Evolutionary conservation across 345 rosid species (phyloP).

Genomic region (Luvunga scandens): DNA sequence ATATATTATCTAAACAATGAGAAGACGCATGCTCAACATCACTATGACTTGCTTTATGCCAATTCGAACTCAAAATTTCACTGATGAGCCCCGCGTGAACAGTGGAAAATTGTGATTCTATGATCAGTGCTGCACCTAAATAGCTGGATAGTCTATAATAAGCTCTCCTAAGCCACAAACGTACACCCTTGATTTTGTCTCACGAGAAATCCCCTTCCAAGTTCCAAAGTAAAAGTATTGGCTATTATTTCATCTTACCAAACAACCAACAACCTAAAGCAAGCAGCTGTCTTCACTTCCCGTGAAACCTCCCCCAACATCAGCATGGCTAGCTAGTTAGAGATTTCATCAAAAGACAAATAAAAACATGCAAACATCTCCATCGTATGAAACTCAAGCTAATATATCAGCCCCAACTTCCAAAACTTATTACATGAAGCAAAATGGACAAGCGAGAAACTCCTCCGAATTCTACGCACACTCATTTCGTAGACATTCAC

Average conservation of each 20-base stretch:
- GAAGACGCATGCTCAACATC: not conserved
- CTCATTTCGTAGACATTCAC: slow-evolving; percentile 63
- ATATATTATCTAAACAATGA: not conserved
- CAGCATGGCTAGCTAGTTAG: not conserved
- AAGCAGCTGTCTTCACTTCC: not conserved
- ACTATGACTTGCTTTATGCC: not conserved
- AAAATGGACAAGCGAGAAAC: slow-evolving; percentile 25
- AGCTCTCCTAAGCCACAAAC: slow-evolving; percentile 10
- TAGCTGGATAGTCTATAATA: not conserved
- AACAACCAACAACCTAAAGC: not conserved
- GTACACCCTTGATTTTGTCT: not conserved
- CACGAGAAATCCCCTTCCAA: slow-evolving; percentile 40
- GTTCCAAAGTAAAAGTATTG: slow-evolving; percentile 19
- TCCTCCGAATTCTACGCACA: slow-evolving; percentile 17
- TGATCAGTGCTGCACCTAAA: not conserved
- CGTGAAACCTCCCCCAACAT: slow-evolving; percentile 27
- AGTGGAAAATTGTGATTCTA: not conserved
- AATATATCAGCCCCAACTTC: not conserved
- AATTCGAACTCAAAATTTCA: not conserved
- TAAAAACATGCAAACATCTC: slow-evolving; percentile 2
- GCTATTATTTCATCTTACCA: slow-evolving; percentile 26
- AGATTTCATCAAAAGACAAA: not conserved
- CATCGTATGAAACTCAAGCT: not conserved
- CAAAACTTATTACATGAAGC: not conserved
- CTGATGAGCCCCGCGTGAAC: not conserved